These are phyloP conservation scores for Hsuehochloa calcarea DNA, from an alignment of 176 grass and related monocot species.

Conservation along the genomic window DNA sequence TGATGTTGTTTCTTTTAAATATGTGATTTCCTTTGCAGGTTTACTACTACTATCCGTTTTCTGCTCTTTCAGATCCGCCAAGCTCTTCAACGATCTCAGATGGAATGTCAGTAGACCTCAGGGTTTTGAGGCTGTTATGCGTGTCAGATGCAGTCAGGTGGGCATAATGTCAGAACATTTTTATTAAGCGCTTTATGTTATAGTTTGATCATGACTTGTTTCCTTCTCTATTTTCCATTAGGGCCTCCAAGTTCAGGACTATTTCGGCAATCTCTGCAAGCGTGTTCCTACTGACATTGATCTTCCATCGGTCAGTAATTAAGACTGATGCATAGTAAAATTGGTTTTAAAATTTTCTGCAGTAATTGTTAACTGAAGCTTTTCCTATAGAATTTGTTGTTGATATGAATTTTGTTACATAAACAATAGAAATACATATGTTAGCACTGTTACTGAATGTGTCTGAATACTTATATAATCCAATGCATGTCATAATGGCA, in stretches of 20 bases:
- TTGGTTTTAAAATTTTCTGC: not conserved
- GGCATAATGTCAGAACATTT: constrained; percentile 34
- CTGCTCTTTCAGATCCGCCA: constrained; percentile 82
- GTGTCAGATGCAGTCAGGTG: constrained; percentile 82
- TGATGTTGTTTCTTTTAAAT: not conserved
- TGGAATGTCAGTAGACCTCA: constrained; percentile 94
- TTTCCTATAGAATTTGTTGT: not conserved
- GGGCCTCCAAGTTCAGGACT: constrained; percentile 86
- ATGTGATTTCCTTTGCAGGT: constrained; percentile 54
- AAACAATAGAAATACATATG: not conserved
- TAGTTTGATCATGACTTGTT: constrained; percentile 10
- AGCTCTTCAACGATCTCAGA: constrained; percentile 91
- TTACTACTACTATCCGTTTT: constrained; percentile 94
- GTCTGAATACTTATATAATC: not conserved
- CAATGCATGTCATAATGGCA: not conserved
- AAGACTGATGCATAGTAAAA: not conserved
- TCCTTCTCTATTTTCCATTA: constrained; percentile 30
- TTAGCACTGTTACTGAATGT: not conserved
- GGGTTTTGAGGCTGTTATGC: constrained; percentile 93
- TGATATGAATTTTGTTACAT: not conserved
- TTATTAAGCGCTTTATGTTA: constrained; percentile 7
- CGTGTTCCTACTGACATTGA: constrained; percentile 94
- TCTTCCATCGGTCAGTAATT: constrained; percentile 63
- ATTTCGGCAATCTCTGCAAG: constrained; percentile 84
- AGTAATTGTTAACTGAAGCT: not conserved